Conservation (phyloP, 495 filamentous ascomycete genomes). For the Mytilinidion resinicola region DNA sequence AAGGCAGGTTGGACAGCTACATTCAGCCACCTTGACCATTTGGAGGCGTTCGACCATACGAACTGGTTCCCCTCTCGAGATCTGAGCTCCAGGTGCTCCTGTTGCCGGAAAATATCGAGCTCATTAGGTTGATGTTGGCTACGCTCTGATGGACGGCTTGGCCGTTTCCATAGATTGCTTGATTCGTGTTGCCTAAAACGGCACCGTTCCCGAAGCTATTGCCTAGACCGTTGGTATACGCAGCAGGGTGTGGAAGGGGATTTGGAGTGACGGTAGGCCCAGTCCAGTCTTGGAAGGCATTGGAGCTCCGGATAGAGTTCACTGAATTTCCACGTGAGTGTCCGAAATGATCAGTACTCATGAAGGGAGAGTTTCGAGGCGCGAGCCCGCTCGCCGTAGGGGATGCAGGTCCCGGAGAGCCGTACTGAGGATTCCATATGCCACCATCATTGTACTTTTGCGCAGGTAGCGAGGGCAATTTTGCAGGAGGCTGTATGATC, state of each 20-base stretch:
- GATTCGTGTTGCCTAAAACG: constrained; percentile 10
- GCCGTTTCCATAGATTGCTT: constrained; percentile 1
- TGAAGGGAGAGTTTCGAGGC: constrained; percentile 11
- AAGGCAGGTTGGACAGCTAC: no score
- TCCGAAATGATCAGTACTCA: constrained; percentile 1
- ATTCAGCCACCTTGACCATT: constrained; percentile 26
- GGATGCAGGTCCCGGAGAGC: constrained; percentile 21
- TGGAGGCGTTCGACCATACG: constrained; percentile 19
- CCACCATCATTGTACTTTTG: constrained; percentile 16
- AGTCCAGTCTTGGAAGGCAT: constrained; percentile 6
- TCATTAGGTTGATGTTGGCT: constrained; percentile 5
- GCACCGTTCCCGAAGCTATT: constrained; percentile 18
- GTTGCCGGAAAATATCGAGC: constrained; percentile 14
- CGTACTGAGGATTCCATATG: constrained; percentile 25
- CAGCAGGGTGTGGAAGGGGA: constrained; percentile 4
- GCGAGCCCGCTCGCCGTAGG: constrained; percentile 5
- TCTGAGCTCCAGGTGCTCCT: constrained; percentile 8
- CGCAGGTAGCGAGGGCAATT: constrained; percentile 23
- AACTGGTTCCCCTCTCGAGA: constrained; percentile 6
- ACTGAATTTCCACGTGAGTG: constrained; percentile 24
- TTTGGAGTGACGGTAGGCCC: constrained; percentile 3
- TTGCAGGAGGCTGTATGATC: constrained; percentile 13
- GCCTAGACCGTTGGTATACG: not conserved
- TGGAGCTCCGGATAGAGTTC: constrained; percentile 12
- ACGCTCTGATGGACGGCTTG: not conserved